Evolutionary conservation across 2,329 filamentous ascomycete species (phyloP).

Genomic region (Cercospora sojina): DNA sequence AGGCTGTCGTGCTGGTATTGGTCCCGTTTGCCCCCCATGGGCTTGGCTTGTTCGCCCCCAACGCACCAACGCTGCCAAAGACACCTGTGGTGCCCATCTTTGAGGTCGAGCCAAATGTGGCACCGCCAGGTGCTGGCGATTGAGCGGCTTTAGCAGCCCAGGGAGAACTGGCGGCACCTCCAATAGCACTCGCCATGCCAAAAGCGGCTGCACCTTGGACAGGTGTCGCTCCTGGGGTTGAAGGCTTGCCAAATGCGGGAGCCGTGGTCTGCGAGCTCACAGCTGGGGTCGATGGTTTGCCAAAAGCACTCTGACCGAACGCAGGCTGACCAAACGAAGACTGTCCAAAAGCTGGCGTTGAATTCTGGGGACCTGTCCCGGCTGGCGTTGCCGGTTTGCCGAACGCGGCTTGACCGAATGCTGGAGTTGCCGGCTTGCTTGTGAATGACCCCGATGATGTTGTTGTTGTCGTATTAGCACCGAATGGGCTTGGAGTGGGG

Average conservation of each 20-base stretch:
- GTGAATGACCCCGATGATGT: not conserved
- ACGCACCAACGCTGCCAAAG: constrained; percentile 16
- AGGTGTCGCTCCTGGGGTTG: not conserved
- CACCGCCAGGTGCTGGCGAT: not conserved
- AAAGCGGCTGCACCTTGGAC: constrained; percentile 1
- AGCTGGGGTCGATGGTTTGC: constrained; percentile 23
- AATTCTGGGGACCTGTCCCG: not conserved
- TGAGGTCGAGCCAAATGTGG: constrained; percentile 12
- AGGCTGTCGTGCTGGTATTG: not conserved
- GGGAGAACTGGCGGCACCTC: not conserved
- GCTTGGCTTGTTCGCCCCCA: constrained; percentile 8
- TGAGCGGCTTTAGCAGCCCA: constrained; percentile 5
- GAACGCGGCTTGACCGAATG: constrained; percentile 8
- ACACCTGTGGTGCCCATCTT: constrained; percentile 9
- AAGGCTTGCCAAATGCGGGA: constrained; percentile 17
- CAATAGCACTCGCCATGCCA: constrained; percentile 8
- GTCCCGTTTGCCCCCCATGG: constrained; percentile 6
- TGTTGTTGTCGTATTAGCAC: not conserved
- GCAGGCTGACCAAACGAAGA: constrained; percentile 3
- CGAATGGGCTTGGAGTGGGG: not conserved
- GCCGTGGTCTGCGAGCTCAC: constrained; percentile 7
- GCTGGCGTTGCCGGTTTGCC: not conserved
- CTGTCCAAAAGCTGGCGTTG: constrained; percentile 28
- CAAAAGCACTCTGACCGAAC: constrained; percentile 23
- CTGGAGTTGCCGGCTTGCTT: constrained; percentile 6